Evolutionary conservation across 1,284 basidiomycete species (phyloP).

Genomic region (Fomitopsis betulina): DNA sequence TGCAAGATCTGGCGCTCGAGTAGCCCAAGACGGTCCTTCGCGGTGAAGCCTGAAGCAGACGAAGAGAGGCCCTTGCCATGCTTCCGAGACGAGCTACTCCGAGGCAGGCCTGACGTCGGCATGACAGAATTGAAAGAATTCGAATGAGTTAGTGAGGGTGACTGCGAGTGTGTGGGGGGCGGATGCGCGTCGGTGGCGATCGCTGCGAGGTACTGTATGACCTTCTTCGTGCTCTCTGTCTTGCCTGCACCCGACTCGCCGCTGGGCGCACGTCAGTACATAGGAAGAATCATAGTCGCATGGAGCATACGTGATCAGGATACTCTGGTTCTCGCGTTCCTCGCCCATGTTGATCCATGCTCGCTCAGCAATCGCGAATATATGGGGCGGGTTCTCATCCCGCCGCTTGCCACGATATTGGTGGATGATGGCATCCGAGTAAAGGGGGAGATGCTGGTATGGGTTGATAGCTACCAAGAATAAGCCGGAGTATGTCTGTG

Average conservation of each 20-base stretch:
- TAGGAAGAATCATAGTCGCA: not conserved
- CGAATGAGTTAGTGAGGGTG: conserved; percentile 42
- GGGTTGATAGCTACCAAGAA: conserved; percentile 99
- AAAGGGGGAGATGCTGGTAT: conserved; percentile 90
- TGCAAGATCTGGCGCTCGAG: conserved; percentile 97
- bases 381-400: conserved; percentile 96
- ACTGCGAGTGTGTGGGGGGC: conserved; percentile 58
- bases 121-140: conserved; percentile 44
- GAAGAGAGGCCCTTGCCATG: conserved; percentile 29
- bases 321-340: conserved; percentile 95
- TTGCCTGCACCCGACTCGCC: conserved; percentile 99
- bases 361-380: conserved; percentile 95
- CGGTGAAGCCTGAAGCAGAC: conserved; percentile 43
- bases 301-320: conserved; percentile 87
- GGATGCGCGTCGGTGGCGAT: conserved; percentile 83
- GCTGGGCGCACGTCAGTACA: conserved; percentile 34
- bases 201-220: conserved; percentile 98
- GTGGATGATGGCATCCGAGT: conserved; percentile 88
- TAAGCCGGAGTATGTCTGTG: conserved; percentile 91
- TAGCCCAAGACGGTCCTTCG: conserved; percentile 75
- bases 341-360: conserved; percentile 99
- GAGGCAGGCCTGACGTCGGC: conserved; percentile 55
- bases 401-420: conserved; percentile 91
- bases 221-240: conserved; percentile 99
- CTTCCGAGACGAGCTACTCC: conserved; percentile 48